Evolutionary conservation across 371 early-diverging fungal species (phyloP), one percentile per base, ranked within the genome.

Genomic region (Quaeritorhiza haematococci): DNA sequence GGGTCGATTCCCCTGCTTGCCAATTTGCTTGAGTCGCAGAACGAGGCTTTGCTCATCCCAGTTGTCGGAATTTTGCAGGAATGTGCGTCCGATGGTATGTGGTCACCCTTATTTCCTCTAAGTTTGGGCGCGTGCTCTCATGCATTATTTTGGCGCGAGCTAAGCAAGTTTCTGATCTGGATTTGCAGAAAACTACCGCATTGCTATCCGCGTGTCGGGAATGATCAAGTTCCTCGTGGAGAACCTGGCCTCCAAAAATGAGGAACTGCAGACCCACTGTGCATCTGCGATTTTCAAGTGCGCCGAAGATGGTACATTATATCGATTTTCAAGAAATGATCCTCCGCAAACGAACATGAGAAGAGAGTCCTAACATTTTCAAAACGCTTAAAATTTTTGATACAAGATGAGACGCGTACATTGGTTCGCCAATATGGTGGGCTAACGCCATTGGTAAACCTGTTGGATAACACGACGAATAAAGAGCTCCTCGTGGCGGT

Each of bases 201-300:
- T 67, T 8, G 76, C 80, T 7, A 82, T 82, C 45, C 62, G 79
- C 6, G 46, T 58, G 15, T 72, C 75, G 3, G 82, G 82, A 1
- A 76, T 79, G 79, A 72, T 76, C 49, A 59, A 63, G 47, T 80
- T 80, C 63, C 65, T 81, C 43, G 82, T 81, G n/a, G 80, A 76
- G 58, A 74, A 79, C 47, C 64, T 82, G 28, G 59, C 77, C 1
- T 69, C 68, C 58, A 67, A 70, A 35, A 80, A 76, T 55, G 67
- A 76, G 44, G 71, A 74, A 50, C 58, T 82, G 46, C 78, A 79
- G 56, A 71, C 75, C 21, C 75, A 82, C 62, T 79, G 74, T 47
- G 82, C 82, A 8, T 73, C 72, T 41, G 77, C 82, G 3, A 82
- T 82, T 34, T 82, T 82, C 62, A 78, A 80, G 56, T 82, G 82